Conservation (phyloP, 2,329 filamentous ascomycete species). For the Dactylellina sp. region DNA sequence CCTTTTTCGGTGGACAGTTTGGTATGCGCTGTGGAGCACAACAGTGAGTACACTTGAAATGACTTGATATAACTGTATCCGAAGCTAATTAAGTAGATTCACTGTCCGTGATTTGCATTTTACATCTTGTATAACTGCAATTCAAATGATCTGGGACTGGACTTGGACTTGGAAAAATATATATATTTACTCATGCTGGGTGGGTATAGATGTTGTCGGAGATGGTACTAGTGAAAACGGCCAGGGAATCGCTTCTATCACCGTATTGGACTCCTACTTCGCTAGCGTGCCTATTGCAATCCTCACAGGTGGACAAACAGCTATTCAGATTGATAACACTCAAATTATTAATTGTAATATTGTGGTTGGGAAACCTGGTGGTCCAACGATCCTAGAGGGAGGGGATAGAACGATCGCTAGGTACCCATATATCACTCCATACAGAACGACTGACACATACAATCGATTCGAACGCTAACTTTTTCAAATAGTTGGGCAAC, state of each 20-base stretch:
- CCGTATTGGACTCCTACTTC: conserved; percentile 83
- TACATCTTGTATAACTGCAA: conserved; percentile 68
- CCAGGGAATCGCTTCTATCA: conserved; percentile 77
- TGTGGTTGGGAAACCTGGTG: conserved; percentile 70
- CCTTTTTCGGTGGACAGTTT: conserved; percentile 72
- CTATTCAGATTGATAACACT: conserved; percentile 74
- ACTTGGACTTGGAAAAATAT: conserved; percentile 70
- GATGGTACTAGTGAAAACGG: conserved; percentile 64
- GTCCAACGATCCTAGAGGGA: conserved; percentile 73
- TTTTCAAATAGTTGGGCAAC: conserved; percentile 75
- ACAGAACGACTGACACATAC: too few relatives aligned
- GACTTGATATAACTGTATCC: too few relatives aligned
- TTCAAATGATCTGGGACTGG: conserved; percentile 73
- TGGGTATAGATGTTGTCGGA: conserved; percentile 68
- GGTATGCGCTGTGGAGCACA: conserved; percentile 74
- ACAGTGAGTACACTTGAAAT: conserved; percentile 64
- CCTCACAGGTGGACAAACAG: conserved; percentile 70
- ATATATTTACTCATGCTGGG: conserved; percentile 68
- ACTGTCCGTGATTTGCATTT: conserved; percentile 71
- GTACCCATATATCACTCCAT: too few relatives aligned
- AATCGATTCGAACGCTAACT: background rate
- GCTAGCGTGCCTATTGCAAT: conserved; percentile 80
- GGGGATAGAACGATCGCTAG: conserved; percentile 71
- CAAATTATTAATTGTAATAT: conserved; percentile 71
- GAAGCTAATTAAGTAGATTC: conserved; percentile 62